Conservation (phyloP, 345 rosid species). For the Noccaea bulbosa region DNA sequence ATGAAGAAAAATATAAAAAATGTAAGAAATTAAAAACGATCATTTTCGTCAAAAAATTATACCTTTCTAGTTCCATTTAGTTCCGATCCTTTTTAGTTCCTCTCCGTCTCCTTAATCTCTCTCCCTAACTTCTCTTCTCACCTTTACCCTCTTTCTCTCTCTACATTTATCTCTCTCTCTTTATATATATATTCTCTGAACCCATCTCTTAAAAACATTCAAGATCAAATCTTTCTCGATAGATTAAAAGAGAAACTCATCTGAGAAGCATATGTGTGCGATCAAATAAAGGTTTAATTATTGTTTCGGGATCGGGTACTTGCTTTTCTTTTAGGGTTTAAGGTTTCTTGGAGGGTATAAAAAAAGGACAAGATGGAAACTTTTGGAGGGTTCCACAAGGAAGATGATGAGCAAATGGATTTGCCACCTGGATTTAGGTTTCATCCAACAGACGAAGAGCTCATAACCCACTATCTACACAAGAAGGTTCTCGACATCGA, state of each 20-base stretch:
- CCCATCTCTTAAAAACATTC: conserved; percentile 31
- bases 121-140: conserved; percentile 43
- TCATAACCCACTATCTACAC: conserved; percentile 73
- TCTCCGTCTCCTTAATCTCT: conserved; percentile 41
- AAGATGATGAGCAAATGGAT: conserved; percentile 66
- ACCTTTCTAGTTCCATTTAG: conserved; percentile 49
- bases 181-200: conserved; percentile 32
- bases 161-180: not conserved
- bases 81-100: conserved; percentile 39
- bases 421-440: conserved; percentile 93
- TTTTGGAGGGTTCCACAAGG: conserved; percentile 51
- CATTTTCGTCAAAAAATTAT: conserved; percentile 48
- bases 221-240: conserved; percentile 42
- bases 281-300: conserved; percentile 25
- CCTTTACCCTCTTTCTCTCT: conserved; percentile 40
- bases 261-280: conserved; percentile 12
- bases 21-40: conserved; percentile 37
- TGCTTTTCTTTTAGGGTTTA: conserved; percentile 47
- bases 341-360: conserved; percentile 4
- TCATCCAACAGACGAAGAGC: conserved; percentile 98
- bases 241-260: not conserved
- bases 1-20: conserved; percentile 25
- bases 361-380: conserved; percentile 48
- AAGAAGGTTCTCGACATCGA: conserved; percentile 64
- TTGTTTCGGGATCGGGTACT: conserved; percentile 31